Base-by-base conservation (phyloP, 1,284 basidiomycete species). In the Tranzscheliella williamsii region DNA sequence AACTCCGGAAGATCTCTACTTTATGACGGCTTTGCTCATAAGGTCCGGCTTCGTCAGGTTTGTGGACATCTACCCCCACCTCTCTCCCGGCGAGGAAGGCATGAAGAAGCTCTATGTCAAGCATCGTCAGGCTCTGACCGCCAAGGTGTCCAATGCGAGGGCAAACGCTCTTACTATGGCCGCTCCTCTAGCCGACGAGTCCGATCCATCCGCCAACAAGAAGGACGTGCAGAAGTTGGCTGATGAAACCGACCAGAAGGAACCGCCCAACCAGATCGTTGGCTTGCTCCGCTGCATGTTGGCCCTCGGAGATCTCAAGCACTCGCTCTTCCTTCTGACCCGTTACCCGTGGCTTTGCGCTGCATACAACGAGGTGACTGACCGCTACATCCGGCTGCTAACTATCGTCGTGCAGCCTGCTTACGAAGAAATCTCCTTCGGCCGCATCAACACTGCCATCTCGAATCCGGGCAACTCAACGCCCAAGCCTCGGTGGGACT, bases 321-420 rank as follows among this genome's bases (percentile, higher is more conserved):
- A 89, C 11, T 86, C 89, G 8, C 79, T 91, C 38, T 85, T 85
- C 27, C 84, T 97, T 49, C 80, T 98, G 60, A 85, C 87, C 21
- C 86, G 86, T 70, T 91, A 86, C 73, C 89, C 89, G 3, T 93
- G 91, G 88, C 80, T 95, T 35, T 85, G 89, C 24, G 86, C 90
- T 61, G 85, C 87, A 17, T 85, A 64, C 42, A 85, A 88, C 3
- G 86, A 89, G 63, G 82, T 97, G 33, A 88, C 91, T 1, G 91
- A 95, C 75, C 80, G 95, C 1, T 76, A 72, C 41, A 61, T 72
- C 29, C 75, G 78, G 16, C 40, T 79, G 22, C 47, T 78, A 15
- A 38, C 52, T 35, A 51, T 70, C 34, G 60, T 73, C 12, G 37
- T 79, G 8, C 53, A 51, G 27, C 75, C 73, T 6, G 74, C 70